A percentile compares a stretch with the other conserved stretches of the same genome.
Conservation (phyloP, 192 early-diverging fungal species). For the Podila verticillata region DNA sequence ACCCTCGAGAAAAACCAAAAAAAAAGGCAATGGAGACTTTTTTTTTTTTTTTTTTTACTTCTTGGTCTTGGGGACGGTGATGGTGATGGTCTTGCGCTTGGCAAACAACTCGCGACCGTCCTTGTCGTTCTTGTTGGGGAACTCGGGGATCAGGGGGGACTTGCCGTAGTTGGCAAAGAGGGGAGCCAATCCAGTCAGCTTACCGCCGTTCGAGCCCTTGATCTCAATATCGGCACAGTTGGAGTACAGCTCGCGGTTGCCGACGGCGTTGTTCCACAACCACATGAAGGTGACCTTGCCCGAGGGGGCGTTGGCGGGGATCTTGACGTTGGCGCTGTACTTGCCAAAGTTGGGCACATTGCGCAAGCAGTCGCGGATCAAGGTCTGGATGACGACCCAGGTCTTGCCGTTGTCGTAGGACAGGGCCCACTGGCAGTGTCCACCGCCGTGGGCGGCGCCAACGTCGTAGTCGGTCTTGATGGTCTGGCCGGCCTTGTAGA, state of each 20-base stretch:
- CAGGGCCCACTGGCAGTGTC: constrained; percentile 78
- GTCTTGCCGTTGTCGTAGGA: constrained; percentile 72
- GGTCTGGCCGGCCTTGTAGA: constrained; percentile 60
- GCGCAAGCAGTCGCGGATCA: constrained; percentile 58
- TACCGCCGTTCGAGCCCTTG: constrained; percentile 53
- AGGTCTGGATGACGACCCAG: constrained; percentile 71
- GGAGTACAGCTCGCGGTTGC: constrained; percentile 83
- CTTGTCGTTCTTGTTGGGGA: constrained; percentile 51
- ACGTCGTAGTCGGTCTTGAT: constrained; percentile 64
- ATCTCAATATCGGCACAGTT: constrained; percentile 78
- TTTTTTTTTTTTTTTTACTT: neutral
- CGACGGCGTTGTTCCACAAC: constrained; percentile 81
- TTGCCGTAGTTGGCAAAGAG: constrained; percentile 54
- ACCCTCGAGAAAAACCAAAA: neutral
- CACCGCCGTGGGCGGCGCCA: constrained; percentile 67
- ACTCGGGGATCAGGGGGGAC: constrained; percentile 48
- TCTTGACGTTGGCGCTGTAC: constrained; percentile 37
- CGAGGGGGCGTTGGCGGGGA: constrained; percentile 44
- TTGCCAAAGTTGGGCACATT: constrained; percentile 28
- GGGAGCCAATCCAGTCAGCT: constrained; percentile 52
- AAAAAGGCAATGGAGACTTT: neutral
- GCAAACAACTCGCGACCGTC: constrained; percentile 17
- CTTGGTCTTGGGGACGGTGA: constrained; percentile 21
- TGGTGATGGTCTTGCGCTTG: constrained; percentile 33
- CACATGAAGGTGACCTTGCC: constrained; percentile 57